Evolutionary conservation across 2,329 filamentous ascomycete species (phyloP), one percentile per base, ranked within the genome.

Genomic region (Sclerotinia borealis): DNA sequence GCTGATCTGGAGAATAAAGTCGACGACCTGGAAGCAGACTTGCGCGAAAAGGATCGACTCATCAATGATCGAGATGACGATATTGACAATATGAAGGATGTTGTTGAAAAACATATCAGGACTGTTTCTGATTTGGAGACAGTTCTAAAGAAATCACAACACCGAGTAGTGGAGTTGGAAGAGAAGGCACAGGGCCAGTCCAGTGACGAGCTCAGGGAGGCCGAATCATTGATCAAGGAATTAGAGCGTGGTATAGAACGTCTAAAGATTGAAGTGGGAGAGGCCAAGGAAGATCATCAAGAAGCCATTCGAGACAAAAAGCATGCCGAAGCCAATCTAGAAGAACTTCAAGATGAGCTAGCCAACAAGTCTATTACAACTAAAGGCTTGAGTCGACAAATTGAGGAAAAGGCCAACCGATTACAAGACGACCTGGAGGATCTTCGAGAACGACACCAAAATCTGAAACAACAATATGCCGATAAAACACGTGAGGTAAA

Each of bases 61-160:
- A 82, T 96, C 43, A 86, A 89, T 55, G 85, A 92, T 67, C 86
- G 86, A 25, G 89, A 95, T 58, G 89, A 93, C 66, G 86, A 91
- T 68, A 78, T 92, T 15, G 89, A 91, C 43, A 82, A 84, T 22
- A 73, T 90, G n/a, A 85, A 85, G 68, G 80, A 78, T 59, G 82
- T 79, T 71, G 74, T 78, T 48, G 79, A 82, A 49, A 81, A 83
- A 63, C 78, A 84, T 27, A 78, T 82, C 37, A 77, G 80, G 29
- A 79, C 80, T 64, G 76, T 85, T 7, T 76, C 83, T 54, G 79
- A 82, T 36, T 74, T 87, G 11, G 82, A 87, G 69, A 82, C 86
- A 37, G 83, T 83, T 64, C 80, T 84, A 66, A 88, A 86, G 69
- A 79, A 81, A 9, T 78, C 79, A 4, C 79, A 84, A 63, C 77